phyloP scores from a whole-genome alignment of 306 rosid genomes.

The Vigna hirtella region DNA sequence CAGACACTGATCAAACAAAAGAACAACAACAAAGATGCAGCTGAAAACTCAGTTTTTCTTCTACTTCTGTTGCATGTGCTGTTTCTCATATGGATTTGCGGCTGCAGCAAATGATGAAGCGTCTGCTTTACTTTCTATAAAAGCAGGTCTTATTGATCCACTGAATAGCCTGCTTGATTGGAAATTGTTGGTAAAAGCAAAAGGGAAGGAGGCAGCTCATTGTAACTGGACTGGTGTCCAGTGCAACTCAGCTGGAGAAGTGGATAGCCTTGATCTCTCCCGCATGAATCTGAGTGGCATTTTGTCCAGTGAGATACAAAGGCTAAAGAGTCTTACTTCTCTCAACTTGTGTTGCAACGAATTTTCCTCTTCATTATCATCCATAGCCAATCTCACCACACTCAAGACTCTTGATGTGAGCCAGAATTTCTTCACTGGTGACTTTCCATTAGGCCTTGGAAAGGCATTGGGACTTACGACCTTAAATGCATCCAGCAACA shows the following conservation, averaged over 20 bases:
- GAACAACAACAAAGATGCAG: constrained; percentile 58
- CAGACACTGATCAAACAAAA: constrained; percentile 43
- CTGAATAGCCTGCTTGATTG: constrained; percentile 65
- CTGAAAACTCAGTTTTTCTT: constrained; percentile 58
- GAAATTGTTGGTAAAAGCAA: constrained; percentile 54
- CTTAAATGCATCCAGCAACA: constrained; percentile 86
- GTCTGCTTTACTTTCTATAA: constrained; percentile 67
- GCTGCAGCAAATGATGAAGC: constrained; percentile 60
- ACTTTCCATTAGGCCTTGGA: constrained; percentile 73
- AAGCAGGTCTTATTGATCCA: constrained; percentile 71
- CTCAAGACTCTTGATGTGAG: constrained; percentile 75
- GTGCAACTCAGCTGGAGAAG: constrained; percentile 70
- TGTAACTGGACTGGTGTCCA: constrained; percentile 84
- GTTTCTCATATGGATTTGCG: constrained; percentile 42
- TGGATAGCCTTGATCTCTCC: constrained; percentile 77
- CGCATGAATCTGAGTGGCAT: constrained; percentile 84
- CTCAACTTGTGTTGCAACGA: constrained; percentile 80
- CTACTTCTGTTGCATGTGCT: constrained; percentile 50
- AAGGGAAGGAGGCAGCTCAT: constrained; percentile 46
- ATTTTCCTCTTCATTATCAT: constrained; percentile 70
- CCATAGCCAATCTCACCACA: constrained; percentile 62
- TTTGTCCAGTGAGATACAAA: constrained; percentile 63
- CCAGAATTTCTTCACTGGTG: constrained; percentile 76
- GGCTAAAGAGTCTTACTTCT: constrained; percentile 60
- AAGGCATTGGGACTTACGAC: constrained; percentile 46